These are phyloP conservation scores for Cladorrhinum samala DNA, from an alignment of 495 filamentous ascomycete species.

Conservation along the genomic window DNA sequence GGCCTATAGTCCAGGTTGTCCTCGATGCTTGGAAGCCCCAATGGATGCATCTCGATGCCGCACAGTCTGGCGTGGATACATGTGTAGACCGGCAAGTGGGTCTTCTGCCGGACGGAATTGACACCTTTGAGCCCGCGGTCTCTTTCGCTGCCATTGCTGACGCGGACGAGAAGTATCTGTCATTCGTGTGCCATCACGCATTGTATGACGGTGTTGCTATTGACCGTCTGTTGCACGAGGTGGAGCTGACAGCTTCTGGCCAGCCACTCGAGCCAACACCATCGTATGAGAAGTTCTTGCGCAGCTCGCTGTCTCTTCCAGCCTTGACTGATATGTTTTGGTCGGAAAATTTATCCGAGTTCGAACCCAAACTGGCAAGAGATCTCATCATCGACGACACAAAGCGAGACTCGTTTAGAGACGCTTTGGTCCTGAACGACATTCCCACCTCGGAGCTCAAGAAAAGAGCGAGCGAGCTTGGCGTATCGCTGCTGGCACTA, in stretches of 20 bases:
- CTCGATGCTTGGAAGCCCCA: constrained; percentile 27
- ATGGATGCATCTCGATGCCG: constrained; percentile 28
- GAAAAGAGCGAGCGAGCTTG: constrained; percentile 41
- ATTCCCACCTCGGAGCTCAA: constrained; percentile 42
- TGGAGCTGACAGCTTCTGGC: constrained; percentile 48
- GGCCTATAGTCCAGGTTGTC: constrained; percentile 56
- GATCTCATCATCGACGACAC: constrained; percentile 3
- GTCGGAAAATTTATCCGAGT: constrained; percentile 43
- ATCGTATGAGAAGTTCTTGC: constrained; percentile 40
- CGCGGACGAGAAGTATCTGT: constrained; percentile 35
- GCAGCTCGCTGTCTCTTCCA: constrained; percentile 19
- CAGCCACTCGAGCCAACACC: constrained; percentile 37
- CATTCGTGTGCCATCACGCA: constrained; percentile 67
- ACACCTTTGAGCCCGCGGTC: constrained; percentile 29
- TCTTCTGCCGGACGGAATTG: constrained; percentile 25
- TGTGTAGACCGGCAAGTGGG: constrained; percentile 19
- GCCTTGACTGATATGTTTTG: constrained; percentile 54
- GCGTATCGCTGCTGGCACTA: constrained; percentile 55
- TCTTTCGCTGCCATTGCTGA: constrained; percentile 30
- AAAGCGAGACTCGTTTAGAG: background rate
- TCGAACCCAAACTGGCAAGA: constrained; percentile 42
- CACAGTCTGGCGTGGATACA: constrained; percentile 15
- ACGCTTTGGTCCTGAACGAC: background rate
- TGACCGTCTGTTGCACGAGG: constrained; percentile 55
- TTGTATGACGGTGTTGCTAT: constrained; percentile 75